Conservation (phyloP, 148 eudicot genomes). For the Silene latifolia region DNA sequence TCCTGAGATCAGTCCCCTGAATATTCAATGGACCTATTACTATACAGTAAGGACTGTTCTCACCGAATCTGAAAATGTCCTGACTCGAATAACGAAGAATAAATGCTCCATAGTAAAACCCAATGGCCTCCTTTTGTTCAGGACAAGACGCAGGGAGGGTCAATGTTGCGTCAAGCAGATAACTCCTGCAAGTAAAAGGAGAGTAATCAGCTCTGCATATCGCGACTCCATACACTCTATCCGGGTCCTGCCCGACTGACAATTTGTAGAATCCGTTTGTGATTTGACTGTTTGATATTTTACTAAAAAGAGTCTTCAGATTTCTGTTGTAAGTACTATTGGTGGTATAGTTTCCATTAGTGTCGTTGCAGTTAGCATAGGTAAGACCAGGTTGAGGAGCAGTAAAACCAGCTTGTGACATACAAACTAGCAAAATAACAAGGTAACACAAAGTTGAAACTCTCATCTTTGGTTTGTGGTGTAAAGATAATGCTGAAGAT, state of each 20-base stretch:
- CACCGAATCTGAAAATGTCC: too few species aligned
- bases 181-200: not conserved
- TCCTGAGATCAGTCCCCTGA: not conserved
- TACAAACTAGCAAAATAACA: not conserved
- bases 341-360: slow-evolving; percentile 16
- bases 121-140: slow-evolving; percentile 14
- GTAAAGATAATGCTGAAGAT: too few species aligned
- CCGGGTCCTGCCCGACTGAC: slow-evolving; percentile 12
- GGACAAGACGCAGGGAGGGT: not conserved
- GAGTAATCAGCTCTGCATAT: slow-evolving; percentile 14
- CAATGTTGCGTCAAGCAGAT: not conserved
- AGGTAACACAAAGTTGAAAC: not conserved
- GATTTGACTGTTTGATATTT: not conserved
- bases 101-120: not conserved
- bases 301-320: slow-evolving; percentile 1
- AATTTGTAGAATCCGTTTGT: slow-evolving; percentile 3
- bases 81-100: not conserved
- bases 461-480: too few species aligned
- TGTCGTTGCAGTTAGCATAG: not conserved
- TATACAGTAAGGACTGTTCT: slow-evolving; percentile 1
- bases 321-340: slow-evolving; percentile 13
- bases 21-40: not conserved
- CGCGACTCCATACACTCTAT: slow-evolving; percentile 11
- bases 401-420: not conserved
- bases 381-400: not conserved